Base-by-base conservation (phyloP, 345 rosid species). In the Adansonia digitata region DNA sequence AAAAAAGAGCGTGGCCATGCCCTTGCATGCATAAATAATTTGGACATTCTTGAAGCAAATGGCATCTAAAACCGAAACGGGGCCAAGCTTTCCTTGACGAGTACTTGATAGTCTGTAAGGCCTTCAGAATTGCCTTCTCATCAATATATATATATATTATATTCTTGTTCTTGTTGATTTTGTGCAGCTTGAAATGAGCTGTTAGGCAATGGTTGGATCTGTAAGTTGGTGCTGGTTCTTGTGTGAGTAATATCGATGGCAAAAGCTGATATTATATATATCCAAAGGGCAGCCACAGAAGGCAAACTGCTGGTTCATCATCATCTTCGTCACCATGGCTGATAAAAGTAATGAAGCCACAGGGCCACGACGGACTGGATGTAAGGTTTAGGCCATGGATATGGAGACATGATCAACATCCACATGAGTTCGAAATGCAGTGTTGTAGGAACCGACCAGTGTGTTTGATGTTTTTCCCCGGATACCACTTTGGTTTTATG, bases 391-490 rank as follows among this genome's bases (percentile, higher is more conserved):
- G 49, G 74, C 84, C 88, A n/a, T 79, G 84, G 87, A 79, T 78
- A 68, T 89, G 89, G 56, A 64, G 55, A 60, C 75, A 4, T 37
- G 80, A 85, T 52, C 37, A 70, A 24, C 63, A n/a, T 26, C 63
- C 39, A 0, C 39, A 0, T 74, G 69, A 2, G 53, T n/a, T 39
- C 77, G 74, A 69, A n/a, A 82, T 79, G 85, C 31, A 49, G 73
- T 84, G 88, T 49, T 86, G 87, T 59, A 73, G 71, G 56, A 75
- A n/a, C n/a, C n/a, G n/a, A n/a, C n/a, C n/a, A n/a, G n/a, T n/a
- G n/a, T n/a, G n/a, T n/a, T n/a, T n/a, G n/a, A n/a, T n/a, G n/a
- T n/a, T n/a, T n/a, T n/a, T n/a, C n/a, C n/a, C n/a, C n/a, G n/a
- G n/a, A n/a, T n/a, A n/a, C n/a, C n/a, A n/a, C n/a, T n/a, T n/a